Evolutionary conservation across 2,329 filamentous ascomycete species (phyloP), one percentile per base, ranked within the genome.

Genomic region (Ascochyta clinopodiicola): DNA sequence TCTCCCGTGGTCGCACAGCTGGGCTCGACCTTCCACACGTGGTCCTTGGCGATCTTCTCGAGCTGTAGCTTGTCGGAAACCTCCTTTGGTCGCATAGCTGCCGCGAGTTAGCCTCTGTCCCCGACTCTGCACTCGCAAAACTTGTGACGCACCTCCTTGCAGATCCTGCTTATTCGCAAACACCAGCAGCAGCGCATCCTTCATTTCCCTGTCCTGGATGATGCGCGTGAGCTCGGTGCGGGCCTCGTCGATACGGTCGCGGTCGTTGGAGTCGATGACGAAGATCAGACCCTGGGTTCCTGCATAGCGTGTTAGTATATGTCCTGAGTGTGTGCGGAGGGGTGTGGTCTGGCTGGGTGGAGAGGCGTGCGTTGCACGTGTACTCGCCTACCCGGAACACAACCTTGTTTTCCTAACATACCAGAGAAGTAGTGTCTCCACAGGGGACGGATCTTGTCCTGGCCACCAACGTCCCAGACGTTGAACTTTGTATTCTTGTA

Each of bases 401-500:
- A 57, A 31, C 59, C 59, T 27, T 61, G 52, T 32, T 54, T 57
- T 22, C 61, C 64, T 60, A 68, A 71, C 70, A 71, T 96, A 76
- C 79, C 79, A 82, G 96, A 93, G 88, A 98, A 99, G 85, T 99
- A 99, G 82, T 98, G 95, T 84, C 95, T 92, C 95, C 95, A 99
- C 76, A 99, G 85, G 77, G 95, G 95, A 80, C 95, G 88, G 79
- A 99, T 99, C 91, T 98, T 98, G 88, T 99, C 95, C 86, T 99
- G 95, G 80, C 95, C 95, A 85, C 95, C 95, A 76, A 99, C 95
- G 84, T 98, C 95, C 95, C 95, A 99, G 78, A 99, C 95, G 79
- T 94, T 98, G 86, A 99, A 99, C 80, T 96, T 92, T 75, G 96
- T 97, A 88, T 99, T 99, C 88, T 97, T 97, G 86, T 98, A 98